These are phyloP conservation scores for Waltergamsia citrina DNA, from an alignment of 2,329 filamentous ascomycete genomes.

Conservation along the genomic window DNA sequence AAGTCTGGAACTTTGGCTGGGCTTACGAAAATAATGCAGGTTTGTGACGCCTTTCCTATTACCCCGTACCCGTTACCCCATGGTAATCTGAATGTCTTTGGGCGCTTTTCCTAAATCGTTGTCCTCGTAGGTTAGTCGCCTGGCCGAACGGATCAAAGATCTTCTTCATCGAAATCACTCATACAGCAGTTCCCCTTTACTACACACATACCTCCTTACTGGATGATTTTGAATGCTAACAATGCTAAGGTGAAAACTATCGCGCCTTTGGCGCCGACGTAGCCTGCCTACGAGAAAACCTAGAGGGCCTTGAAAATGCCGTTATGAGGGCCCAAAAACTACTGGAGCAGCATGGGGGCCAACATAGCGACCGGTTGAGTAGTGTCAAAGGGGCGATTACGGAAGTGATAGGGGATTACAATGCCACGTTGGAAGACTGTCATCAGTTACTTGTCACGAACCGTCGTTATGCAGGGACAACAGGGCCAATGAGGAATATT, in stretches of 20 bases:
- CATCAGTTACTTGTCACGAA: slow-evolving; percentile 16
- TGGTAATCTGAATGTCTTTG: too few species aligned
- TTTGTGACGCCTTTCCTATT: too few species aligned
- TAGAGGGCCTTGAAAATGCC: slow-evolving; percentile 18
- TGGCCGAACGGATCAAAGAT: neutral
- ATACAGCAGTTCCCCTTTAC: neutral
- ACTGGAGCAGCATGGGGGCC: slow-evolving; percentile 12
- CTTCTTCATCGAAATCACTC: neutral
- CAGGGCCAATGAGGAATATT: slow-evolving; percentile 18
- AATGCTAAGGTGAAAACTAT: slow-evolving; percentile 17
- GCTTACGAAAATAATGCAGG: slow-evolving; percentile 11
- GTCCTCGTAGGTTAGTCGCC: neutral
- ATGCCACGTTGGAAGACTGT: slow-evolving; percentile 21
- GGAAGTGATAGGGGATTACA: slow-evolving; percentile 16
- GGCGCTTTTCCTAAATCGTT: neutral
- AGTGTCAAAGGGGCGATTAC: slow-evolving; percentile 17
- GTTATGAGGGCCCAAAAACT: slow-evolving; percentile 15
- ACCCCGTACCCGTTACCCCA: too few species aligned
- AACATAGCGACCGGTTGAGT: slow-evolving; percentile 11
- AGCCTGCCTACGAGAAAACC: slow-evolving; percentile 16
- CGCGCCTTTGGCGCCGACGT: slow-evolving; percentile 21
- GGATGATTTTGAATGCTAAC: slow-evolving; percentile 8
- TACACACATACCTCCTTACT: too few species aligned
- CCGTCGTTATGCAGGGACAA: slow-evolving; percentile 14
- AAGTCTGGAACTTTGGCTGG: slow-evolving; percentile 13